Percentiles rank a stretch among this genome's conserved stretches.
These are phyloP conservation scores for Lizonia empirigonia DNA, from an alignment of 2,329 filamentous ascomycete species.

Conservation along the genomic window DNA sequence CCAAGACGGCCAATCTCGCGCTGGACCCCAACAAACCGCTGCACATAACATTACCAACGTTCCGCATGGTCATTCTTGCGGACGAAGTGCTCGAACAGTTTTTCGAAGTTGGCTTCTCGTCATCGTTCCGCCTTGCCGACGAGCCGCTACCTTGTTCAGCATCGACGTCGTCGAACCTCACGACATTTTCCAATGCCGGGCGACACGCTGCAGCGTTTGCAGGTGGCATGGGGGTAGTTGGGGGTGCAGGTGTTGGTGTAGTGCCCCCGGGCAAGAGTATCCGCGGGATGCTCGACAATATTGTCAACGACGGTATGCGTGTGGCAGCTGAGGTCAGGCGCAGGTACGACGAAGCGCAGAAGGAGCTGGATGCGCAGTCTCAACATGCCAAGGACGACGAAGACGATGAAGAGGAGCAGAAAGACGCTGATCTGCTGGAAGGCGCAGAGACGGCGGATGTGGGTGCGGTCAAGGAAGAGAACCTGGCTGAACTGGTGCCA, in stretches of 20 bases:
- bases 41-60: constrained; percentile 94
- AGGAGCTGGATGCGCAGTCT: constrained; percentile 82
- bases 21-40: constrained; percentile 91
- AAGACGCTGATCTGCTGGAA: constrained; percentile 55
- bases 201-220: constrained; percentile 52
- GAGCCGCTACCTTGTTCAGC: constrained; percentile 56
- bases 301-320: constrained; percentile 95
- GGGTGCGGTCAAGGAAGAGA: constrained; percentile 34
- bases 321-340: constrained; percentile 91
- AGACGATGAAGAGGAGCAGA: constrained; percentile 65
- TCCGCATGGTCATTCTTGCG: constrained; percentile 97
- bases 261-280: constrained; percentile 74
- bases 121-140: constrained; percentile 87
- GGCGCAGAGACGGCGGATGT: constrained; percentile 57
- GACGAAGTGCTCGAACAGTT: constrained; percentile 96
- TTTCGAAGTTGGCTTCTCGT: constrained; percentile 93
- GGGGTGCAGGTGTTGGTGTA: constrained; percentile 56
- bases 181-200: constrained; percentile 77
- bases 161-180: constrained; percentile 71
- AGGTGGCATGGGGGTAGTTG: constrained; percentile 52
- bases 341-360: constrained; percentile 94
- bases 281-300: constrained; percentile 92
- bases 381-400: constrained; percentile 60
- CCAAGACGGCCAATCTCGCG: constrained; percentile 82
- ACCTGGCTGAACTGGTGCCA: constrained; percentile 23